These are phyloP conservation scores for Penicillium sp. DNA, from an alignment of 2,329 filamentous ascomycete species.

Conservation along the genomic window DNA sequence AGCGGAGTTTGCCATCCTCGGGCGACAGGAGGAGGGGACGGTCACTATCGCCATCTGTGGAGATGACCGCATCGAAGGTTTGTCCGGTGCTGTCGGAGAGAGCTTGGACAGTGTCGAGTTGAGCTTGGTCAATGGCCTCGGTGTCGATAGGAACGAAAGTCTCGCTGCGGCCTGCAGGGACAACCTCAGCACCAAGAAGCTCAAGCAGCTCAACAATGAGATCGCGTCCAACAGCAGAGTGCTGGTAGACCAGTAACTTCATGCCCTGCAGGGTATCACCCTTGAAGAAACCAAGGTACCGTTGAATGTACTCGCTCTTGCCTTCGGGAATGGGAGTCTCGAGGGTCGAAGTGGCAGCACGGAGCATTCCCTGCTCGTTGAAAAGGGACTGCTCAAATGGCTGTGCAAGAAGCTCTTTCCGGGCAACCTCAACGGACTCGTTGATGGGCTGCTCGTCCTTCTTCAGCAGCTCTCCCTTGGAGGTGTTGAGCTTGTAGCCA, in stretches of 20 bases:
- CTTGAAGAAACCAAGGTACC: slow-evolving; percentile 33
- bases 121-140: slow-evolving; percentile 34
- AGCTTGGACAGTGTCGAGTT: slow-evolving; percentile 30
- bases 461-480: slow-evolving; percentile 34
- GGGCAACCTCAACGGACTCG: slow-evolving; percentile 23
- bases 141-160: slow-evolving; percentile 38
- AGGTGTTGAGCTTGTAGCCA: slow-evolving; percentile 37
- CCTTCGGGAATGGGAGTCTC: slow-evolving; percentile 19
- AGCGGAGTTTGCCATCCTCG: slow-evolving; percentile 27
- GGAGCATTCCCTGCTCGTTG: slow-evolving; percentile 29
- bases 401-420: slow-evolving; percentile 28
- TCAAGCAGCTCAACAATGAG: slow-evolving; percentile 32
- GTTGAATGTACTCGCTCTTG: slow-evolving; percentile 28
- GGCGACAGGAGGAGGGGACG: slow-evolving; percentile 33
- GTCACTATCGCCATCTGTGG: slow-evolving; percentile 37
- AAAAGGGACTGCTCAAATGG: slow-evolving; percentile 29
- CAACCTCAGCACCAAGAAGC: slow-evolving; percentile 30
- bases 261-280: slow-evolving; percentile 28
- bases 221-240: slow-evolving; percentile 37
- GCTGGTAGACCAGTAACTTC: slow-evolving; percentile 34
- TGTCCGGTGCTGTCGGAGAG: slow-evolving; percentile 25
- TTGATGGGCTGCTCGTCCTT: slow-evolving; percentile 35
- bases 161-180: slow-evolving; percentile 32
- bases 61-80: slow-evolving; percentile 31
- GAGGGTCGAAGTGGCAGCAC: slow-evolving; percentile 15